Base-by-base conservation (phyloP, 768 basidiomycete species). In the Boletus bicolor region DNA sequence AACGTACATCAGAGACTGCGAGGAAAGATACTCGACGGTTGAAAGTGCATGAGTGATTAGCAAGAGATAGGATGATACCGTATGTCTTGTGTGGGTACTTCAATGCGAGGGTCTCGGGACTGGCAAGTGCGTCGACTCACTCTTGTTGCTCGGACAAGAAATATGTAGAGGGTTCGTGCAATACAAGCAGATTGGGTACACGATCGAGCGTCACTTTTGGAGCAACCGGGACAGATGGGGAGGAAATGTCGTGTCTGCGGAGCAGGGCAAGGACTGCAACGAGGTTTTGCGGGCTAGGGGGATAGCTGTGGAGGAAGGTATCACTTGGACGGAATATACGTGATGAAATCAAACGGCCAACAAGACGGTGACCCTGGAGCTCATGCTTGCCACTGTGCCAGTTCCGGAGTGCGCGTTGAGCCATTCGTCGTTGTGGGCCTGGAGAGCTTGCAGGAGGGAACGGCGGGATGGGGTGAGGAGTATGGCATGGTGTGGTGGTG, bases 101-200 rank as follows among this genome's bases (percentile, higher is more conserved):
- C 51, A 55, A 49, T 39, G 28, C 30, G 28, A 41, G 32, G 24
- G 11, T 38, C 11, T 24, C 17, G 12, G 10, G 24, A 6, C 15
- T 17, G 34, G 28, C 43, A 37, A 44, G 41, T 14, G 28, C 34
- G 49, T 48, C 32, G 32, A 62, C 64, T 65, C 56, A 69, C 66
- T 64, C 61, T 56, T 64, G 59, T 44, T 55, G 55, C 43, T 60
- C 62, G 12, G 60, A 47, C 34, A 68, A 47, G 55, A 87, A 83
- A 67, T 84, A 87, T 7, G 72, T 63, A 3, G 86, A 87, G 0
- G 77, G 76, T 56, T 88, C 86, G 47, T 80, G 77, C 17, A 90
- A 64, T 34, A 90, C 74, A 21, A 89, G 59, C n/a, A 87, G 68
- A 34, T 75, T 73, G 5, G 85, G 84, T 1, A 75, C 60, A 36